Evolutionary conservation across 1,284 basidiomycete genomes (phyloP), one percentile per base, ranked within the genome.

Genomic region (Singerocomus inundabilis): DNA sequence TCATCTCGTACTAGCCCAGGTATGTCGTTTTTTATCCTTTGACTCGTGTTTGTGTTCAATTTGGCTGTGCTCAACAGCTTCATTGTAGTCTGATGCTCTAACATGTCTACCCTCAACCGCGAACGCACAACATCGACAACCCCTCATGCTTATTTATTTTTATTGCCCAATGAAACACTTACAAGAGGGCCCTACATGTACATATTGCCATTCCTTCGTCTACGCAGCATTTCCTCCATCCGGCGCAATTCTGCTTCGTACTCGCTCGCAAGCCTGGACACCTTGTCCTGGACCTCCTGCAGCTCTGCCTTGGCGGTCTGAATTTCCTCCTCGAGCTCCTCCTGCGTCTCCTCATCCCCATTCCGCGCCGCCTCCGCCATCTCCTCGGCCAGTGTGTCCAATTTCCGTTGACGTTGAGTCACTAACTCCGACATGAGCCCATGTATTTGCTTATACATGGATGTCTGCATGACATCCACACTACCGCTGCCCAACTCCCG

Each of bases 391-490:
- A 66, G 33, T 2, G 46, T 48, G 11, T 58, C 56, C 55, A 77
- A 56, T 50, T 73, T 74, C 40, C 62, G 57, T 37, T 68, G 63
- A 37, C 74, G 69, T 29, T 67, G 66, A 42, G 56, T 46, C 16
- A 70, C 68, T 26, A 70, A 56, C 11, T 66, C 64, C 46, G 48
- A 52, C 52, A 66, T 62, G 0, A 63, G 44, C 21, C 54, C 59
- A 18, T 53, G 46, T 5, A 66, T 63, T 30, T 58, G 66, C 47
- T 46, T 66, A 49, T 53, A 69, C 7, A 63, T 59, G 25, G 62
- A 57, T 2, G 73, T 74, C 46, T 74, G 59, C 35, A 62, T 61
- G 39, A 74, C 62, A 48, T 67, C 62, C 53, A 62, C 60, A 21
- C 4, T 21, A 11, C 60, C 59, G 1, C 60, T 55, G 18, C 70